phyloP scores from a whole-genome alignment of 345 rosid genomes.

The Citrus inodora region DNA sequence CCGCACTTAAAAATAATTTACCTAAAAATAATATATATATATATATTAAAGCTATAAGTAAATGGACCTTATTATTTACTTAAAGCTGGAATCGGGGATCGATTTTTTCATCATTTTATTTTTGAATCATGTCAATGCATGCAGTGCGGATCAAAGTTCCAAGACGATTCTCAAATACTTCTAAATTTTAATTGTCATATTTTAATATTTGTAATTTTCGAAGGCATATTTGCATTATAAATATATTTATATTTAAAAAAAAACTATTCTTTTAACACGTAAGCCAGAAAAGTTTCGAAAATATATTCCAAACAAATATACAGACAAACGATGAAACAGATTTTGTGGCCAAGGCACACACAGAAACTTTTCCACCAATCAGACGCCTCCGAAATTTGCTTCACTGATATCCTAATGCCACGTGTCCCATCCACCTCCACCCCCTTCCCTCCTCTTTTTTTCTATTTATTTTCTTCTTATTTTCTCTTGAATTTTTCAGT shows the following conservation, averaged over 20 bases:
- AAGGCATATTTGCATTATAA: too few relatives aligned
- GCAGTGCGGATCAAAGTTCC: too few relatives aligned
- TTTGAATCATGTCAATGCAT: too few relatives aligned
- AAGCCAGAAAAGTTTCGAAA: slow-evolving; percentile 18
- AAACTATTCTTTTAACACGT: slow-evolving; percentile 11
- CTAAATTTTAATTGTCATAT: too few relatives aligned
- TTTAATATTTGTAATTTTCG: too few relatives aligned
- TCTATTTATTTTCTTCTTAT: neutral
- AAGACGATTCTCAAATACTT: too few relatives aligned
- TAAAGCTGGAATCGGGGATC: neutral
- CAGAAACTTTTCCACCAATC: slow-evolving; percentile 23
- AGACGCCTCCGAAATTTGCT: slow-evolving; percentile 4
- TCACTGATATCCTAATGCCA: slow-evolving; percentile 39
- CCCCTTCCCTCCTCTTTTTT: slow-evolving; percentile 19
- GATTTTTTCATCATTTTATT: too few relatives aligned
- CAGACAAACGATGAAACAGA: slow-evolving; percentile 2
- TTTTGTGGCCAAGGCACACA: slow-evolving; percentile 16
- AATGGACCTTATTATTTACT: neutral
- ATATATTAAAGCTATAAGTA: too few relatives aligned
- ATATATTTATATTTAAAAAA: too few relatives aligned
- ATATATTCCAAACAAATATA: neutral
- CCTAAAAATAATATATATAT: too few relatives aligned
- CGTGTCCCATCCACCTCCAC: slow-evolving; percentile 67
- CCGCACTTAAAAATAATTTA: fast-evolving
- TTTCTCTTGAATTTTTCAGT: neutral